Evolutionary conservation across 1,139 yeast species (phyloP), one percentile per base, ranked within the genome.

Genomic region (Geotrichum aggregatum): DNA sequence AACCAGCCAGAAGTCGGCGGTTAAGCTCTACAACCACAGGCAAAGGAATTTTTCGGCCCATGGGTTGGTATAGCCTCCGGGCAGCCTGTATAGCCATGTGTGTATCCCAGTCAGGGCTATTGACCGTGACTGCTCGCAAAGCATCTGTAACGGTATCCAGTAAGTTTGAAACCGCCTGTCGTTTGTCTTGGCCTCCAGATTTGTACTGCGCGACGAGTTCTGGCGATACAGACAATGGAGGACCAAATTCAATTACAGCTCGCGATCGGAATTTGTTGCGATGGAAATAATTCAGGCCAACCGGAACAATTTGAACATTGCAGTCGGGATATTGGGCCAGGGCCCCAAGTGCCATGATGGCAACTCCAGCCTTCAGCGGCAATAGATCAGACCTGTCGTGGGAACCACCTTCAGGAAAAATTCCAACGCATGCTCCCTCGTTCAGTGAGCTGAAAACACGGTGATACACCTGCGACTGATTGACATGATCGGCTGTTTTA

Each of bases 331-430:
- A 61, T 48, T 78, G 75, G 16, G 83, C 87, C 76, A 87, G 78
- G 0, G 98, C 94, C 18, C 98, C 98, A 18, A 92, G 73, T 0
- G 98, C 98, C 98, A 92, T 92, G 50, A 92, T 84, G 1, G 97
- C 98, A 16, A 92, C 98, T 54, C 98, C 98, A 0, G 98, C 97
- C 65, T 92, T 92, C 63, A 92, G 74, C 0, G 98, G 98, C 52
- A 92, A 73, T 58, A 92, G 70, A 59, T 88, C 95, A 0, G 98
- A 83, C 56, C 98, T 76, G 67, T 92, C 98, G 63, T 92, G 98
- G 16, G 96, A 87, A 0, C 98, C 98, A 50, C 98, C 98, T 71
- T 91, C 98, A 2, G 98, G 98, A 71, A 91, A 92, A 49, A 92
- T 87, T n/a, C 98, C 98, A 38, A 92, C 73, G 60, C 95, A 87